Evolutionary conservation across 805 yeast species (phyloP).

Genomic region (Spathaspora passalidarum): DNA sequence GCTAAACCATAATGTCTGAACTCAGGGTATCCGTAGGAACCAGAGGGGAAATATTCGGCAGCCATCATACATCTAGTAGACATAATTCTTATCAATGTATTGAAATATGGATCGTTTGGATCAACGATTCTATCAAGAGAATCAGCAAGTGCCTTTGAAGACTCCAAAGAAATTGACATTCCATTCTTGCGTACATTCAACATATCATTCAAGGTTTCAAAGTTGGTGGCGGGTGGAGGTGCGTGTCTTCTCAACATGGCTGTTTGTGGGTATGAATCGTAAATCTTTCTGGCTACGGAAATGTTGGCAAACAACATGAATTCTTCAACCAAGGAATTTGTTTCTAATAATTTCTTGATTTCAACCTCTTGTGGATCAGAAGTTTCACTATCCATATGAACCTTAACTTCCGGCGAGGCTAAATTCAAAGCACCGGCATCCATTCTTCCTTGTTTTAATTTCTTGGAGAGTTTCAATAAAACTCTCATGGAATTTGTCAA

Average conservation of each 20-base stretch:
- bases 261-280: conserved; percentile 92
- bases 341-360: conserved; percentile 79
- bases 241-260: conserved; percentile 98
- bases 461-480: conserved; percentile 73
- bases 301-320: conserved; percentile 97
- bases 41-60: conserved; percentile 94
- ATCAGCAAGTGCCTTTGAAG: conserved; percentile 89
- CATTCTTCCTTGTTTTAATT: conserved; percentile 77
- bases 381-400: conserved; percentile 94
- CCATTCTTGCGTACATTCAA: conserved; percentile 70
- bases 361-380: conserved; percentile 96
- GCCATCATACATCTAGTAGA: conserved; percentile 99
- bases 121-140: conserved; percentile 88
- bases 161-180: conserved; percentile 71
- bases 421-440: conserved; percentile 95
- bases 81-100: conserved; percentile 91
- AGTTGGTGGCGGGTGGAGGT: conserved; percentile 93
- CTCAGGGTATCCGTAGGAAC: conserved; percentile 84
- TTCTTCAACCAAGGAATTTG: conserved; percentile 96
- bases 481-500: conserved; percentile 87
- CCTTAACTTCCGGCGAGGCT: conserved; percentile 97
- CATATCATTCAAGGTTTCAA: conserved; percentile 87
- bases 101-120: conserved; percentile 81
- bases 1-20: conserved; percentile 97
- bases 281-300: conserved; percentile 90